Percentiles rank a stretch among this genome's conserved stretches.
phyloP scores from a whole-genome alignment of 768 basidiomycete species.

The Tricholomella constricta region DNA sequence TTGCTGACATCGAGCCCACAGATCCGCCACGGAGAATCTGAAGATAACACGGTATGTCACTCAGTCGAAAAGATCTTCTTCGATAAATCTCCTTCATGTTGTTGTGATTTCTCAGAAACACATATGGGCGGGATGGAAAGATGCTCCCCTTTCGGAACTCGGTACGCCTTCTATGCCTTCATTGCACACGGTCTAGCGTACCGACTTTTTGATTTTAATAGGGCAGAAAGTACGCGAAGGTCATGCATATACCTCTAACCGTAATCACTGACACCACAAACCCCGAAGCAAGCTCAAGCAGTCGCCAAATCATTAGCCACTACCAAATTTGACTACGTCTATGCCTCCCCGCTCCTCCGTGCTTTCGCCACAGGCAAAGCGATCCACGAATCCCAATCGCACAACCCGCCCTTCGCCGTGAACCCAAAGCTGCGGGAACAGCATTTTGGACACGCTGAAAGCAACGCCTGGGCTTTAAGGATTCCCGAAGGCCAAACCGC shows the following conservation, averaged over 20 bases:
- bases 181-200: slow-evolving; percentile 1
- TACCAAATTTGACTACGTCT: slow-evolving; percentile 54
- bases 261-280: background rate
- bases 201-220: slow-evolving; percentile 8
- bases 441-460: slow-evolving; percentile 73
- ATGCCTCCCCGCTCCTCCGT: slow-evolving; percentile 69
- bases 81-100: too few relatives aligned
- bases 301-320: slow-evolving; percentile 55
- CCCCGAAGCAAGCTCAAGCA: slow-evolving; percentile 58
- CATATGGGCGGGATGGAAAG: slow-evolving; percentile 79
- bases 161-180: slow-evolving; percentile 39
- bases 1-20: slow-evolving; percentile 22
- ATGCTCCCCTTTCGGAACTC: slow-evolving; percentile 71
- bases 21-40: slow-evolving; percentile 72
- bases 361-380: slow-evolving; percentile 63
- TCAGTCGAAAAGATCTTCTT: background rate
- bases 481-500: slow-evolving; percentile 32
- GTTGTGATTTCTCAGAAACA: slow-evolving; percentile 26
- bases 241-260: background rate
- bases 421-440: slow-evolving; percentile 68
- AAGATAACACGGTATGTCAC: slow-evolving; percentile 62
- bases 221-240: slow-evolving; percentile 24
- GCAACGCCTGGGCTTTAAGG: slow-evolving; percentile 48
- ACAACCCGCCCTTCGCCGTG: slow-evolving; percentile 55
- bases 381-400: slow-evolving; percentile 51